Percentiles rank a stretch among this genome's conserved stretches.
phyloP scores from a whole-genome alignment of 148 eudicot species.

The Amaranthus cruentus region DNA sequence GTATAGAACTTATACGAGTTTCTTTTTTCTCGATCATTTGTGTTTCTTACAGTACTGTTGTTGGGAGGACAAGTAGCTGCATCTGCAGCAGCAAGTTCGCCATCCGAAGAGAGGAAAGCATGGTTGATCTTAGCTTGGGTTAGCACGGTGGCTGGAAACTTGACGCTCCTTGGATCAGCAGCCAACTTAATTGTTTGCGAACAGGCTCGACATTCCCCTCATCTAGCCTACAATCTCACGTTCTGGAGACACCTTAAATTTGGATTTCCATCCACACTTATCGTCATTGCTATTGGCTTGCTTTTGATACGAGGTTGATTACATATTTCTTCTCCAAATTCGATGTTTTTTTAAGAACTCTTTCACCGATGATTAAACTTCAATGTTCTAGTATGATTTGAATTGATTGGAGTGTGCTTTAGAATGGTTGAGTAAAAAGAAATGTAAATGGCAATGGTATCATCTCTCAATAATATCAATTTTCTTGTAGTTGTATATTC shows the following conservation, averaged over 20 bases:
- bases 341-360: neutral
- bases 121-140: slow-evolving; percentile 97
- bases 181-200: slow-evolving; percentile 93
- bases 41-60: slow-evolving; percentile 50
- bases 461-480: too few relatives aligned
- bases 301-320: slow-evolving; percentile 37
- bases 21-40: too few relatives aligned
- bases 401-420: too few relatives aligned
- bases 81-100: slow-evolving; percentile 70
- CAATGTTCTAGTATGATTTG: too few relatives aligned
- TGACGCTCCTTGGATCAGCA: slow-evolving; percentile 82
- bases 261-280: slow-evolving; percentile 82
- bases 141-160: slow-evolving; percentile 89
- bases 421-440: too few relatives aligned
- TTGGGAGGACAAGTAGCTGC: slow-evolving; percentile 80
- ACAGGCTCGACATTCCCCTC: slow-evolving; percentile 80
- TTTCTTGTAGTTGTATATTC: too few relatives aligned
- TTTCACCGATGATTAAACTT: neutral
- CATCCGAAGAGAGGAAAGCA: slow-evolving; percentile 64
- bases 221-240: slow-evolving; percentile 55
- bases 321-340: neutral
- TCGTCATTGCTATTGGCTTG: slow-evolving; percentile 80
- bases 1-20: too few relatives aligned
- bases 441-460: too few relatives aligned
- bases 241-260: slow-evolving; percentile 85